Evolutionary conservation across 1,284 basidiomycete genomes (phyloP).

Genomic region (Lignosus rhinocerotis): DNA sequence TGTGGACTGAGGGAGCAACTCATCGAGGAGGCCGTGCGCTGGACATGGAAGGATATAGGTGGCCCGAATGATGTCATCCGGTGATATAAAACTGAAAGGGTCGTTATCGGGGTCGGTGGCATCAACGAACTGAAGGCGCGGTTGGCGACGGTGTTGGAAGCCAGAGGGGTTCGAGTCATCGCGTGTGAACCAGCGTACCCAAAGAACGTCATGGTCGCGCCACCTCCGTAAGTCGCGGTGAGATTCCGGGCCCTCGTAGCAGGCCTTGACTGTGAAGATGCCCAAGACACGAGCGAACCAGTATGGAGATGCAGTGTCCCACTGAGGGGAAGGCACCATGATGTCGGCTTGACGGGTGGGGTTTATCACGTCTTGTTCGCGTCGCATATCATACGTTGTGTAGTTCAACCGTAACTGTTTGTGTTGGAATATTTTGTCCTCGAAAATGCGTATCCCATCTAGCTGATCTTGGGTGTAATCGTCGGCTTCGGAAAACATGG

Average conservation of each 20-base stretch:
- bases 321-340: constrained; percentile 35
- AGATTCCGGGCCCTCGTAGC: neutral
- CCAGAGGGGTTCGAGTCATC: neutral
- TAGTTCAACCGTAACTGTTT: constrained; percentile 40
- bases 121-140: neutral
- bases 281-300: constrained; percentile 23
- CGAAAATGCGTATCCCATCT: constrained; percentile 22
- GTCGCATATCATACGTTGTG: constrained; percentile 44
- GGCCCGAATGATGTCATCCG: constrained; percentile 28
- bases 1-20: neutral
- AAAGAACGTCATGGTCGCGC: constrained; percentile 34
- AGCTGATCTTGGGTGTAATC: constrained; percentile 17
- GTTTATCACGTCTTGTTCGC: constrained; percentile 41
- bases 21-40: constrained; percentile 13
- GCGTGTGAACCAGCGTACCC: constrained; percentile 32
- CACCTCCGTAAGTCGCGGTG: neutral
- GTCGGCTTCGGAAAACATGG: constrained; percentile 16
- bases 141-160: constrained; percentile 1
- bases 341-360: constrained; percentile 35
- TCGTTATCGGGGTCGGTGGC: constrained; percentile 6
- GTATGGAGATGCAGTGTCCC: constrained; percentile 23
- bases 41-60: constrained; percentile 34
- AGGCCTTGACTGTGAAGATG: constrained; percentile 26
- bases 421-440: constrained; percentile 34
- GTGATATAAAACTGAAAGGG: constrained; percentile 36